Percentiles rank a stretch among this genome's conserved stretches.
These are phyloP conservation scores for Carex parvula DNA, from an alignment of 176 grass and related monocot species.

Conservation along the genomic window DNA sequence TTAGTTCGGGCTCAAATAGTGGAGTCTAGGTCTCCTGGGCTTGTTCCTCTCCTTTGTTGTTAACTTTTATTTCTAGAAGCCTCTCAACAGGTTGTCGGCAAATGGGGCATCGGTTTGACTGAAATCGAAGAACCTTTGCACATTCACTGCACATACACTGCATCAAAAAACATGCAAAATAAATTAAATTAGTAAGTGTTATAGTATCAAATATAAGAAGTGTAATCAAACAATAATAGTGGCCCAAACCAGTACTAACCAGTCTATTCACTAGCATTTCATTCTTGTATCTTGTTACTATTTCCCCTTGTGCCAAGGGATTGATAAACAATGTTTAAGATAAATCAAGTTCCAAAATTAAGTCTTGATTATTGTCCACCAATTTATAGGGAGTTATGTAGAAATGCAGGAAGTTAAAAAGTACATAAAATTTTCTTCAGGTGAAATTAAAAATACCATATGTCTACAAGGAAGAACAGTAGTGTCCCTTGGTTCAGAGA, in stretches of 20 bases:
- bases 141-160: slow-evolving; percentile 99
- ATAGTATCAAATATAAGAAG: not conserved
- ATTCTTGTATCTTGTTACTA: not conserved
- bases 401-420: not conserved
- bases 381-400: not conserved
- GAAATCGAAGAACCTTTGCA: slow-evolving; percentile 92
- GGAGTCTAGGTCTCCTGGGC: slow-evolving; percentile 33
- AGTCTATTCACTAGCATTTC: not conserved
- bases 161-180: slow-evolving; percentile 20
- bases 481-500: slow-evolving; percentile 91
- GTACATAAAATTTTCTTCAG: not conserved
- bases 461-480: slow-evolving; percentile 97
- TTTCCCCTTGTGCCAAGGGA: slow-evolving; percentile 1
- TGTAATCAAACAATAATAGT: not conserved
- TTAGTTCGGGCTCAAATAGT: not conserved
- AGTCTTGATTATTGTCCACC: not conserved
- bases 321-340: not conserved
- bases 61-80: slow-evolving; percentile 87
- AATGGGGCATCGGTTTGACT: slow-evolving; percentile 86
- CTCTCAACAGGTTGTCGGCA: slow-evolving; percentile 88
- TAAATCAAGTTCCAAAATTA: not conserved
- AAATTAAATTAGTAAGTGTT: not conserved
- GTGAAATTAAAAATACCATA: slow-evolving; percentile 55
- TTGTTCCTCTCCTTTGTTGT: slow-evolving; percentile 73
- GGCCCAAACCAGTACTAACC: not conserved